phyloP scores from a whole-genome alignment of 2,329 filamentous ascomycete species.

The Fusarium chuoi region DNA sequence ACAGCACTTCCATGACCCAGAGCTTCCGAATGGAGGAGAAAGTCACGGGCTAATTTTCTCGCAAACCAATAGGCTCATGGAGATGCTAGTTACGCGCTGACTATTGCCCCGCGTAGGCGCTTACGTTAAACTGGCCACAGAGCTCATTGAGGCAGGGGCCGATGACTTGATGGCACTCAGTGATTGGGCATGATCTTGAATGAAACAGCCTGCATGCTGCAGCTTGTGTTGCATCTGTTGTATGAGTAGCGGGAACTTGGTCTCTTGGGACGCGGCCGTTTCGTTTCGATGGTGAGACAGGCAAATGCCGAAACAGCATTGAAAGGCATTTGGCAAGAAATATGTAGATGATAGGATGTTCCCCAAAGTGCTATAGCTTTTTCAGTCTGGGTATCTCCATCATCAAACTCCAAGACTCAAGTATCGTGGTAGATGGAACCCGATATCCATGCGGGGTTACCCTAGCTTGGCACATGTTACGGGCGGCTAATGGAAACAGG shows the following conservation, averaged over 20 bases:
- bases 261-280: slow-evolving; percentile 18
- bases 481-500: slow-evolving; percentile 34
- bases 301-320: not conserved
- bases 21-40: slow-evolving; percentile 23
- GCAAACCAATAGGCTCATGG: slow-evolving; percentile 22
- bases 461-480: slow-evolving; percentile 32
- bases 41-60: slow-evolving; percentile 19
- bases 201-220: not conserved
- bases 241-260: slow-evolving; percentile 20
- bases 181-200: slow-evolving; percentile 22
- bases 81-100: slow-evolving; percentile 23
- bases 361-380: not conserved
- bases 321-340: not conserved
- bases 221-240: not conserved
- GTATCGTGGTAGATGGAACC: slow-evolving; percentile 11
- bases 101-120: slow-evolving; percentile 29
- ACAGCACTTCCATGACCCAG: not conserved
- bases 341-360: not conserved
- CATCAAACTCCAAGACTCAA: slow-evolving; percentile 3
- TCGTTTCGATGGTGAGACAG: not conserved
- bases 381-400: not conserved
- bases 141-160: not conserved
- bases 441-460: slow-evolving; percentile 31
- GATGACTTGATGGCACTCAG: slow-evolving; percentile 7
- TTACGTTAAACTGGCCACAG: slow-evolving; percentile 18